A percentile compares a stretch with the other conserved stretches of the same genome.
These are phyloP conservation scores for Houttuynia cordata DNA, from an alignment of 164 flowering plant genomes.

Conservation along the genomic window DNA sequence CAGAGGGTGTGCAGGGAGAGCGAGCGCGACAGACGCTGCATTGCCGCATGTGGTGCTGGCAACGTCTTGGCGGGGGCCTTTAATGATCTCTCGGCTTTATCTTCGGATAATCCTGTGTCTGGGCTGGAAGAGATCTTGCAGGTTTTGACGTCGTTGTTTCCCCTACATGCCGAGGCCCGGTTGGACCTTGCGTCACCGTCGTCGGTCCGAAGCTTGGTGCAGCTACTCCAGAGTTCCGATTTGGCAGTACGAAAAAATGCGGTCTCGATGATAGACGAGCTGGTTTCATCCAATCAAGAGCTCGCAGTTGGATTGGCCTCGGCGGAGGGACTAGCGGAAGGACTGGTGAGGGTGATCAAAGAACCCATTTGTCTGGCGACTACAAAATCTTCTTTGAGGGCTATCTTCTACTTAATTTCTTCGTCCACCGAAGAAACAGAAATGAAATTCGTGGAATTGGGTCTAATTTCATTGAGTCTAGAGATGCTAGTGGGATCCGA, in stretches of 20 bases:
- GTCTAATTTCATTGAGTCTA: slow-evolving; percentile 32
- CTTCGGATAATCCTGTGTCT: slow-evolving; percentile 9
- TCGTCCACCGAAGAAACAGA: slow-evolving; percentile 9
- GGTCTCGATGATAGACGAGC: slow-evolving; percentile 30
- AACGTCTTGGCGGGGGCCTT: slow-evolving; percentile 29
- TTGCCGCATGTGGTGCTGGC: slow-evolving; percentile 24
- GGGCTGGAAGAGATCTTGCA: slow-evolving; percentile 38
- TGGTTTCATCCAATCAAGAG: slow-evolving; percentile 22
- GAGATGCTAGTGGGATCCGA: slow-evolving; percentile 55
- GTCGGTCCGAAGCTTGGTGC: slow-evolving; percentile 33
- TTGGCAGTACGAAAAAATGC: slow-evolving; percentile 33
- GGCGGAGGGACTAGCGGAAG: slow-evolving; percentile 34
- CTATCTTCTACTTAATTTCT: slow-evolving; percentile 33
- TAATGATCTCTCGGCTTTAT: slow-evolving; percentile 17
- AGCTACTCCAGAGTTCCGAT: slow-evolving; percentile 36
- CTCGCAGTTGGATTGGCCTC: slow-evolving; percentile 10
- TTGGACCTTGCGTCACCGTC: slow-evolving; percentile 17
- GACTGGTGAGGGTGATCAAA: slow-evolving; percentile 28
- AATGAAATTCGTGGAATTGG: slow-evolving; percentile 29
- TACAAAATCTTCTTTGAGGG: slow-evolving; percentile 41
- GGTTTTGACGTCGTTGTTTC: slow-evolving; percentile 19
- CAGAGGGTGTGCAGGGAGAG: slow-evolving; percentile 36
- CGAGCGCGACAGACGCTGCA: slow-evolving; percentile 42
- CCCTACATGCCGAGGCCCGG: slow-evolving; percentile 30
- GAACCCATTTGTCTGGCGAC: slow-evolving; percentile 51